Evolutionary conservation across 139 green algal species (phyloP).

Genomic region (Gonium pectorale): DNA sequence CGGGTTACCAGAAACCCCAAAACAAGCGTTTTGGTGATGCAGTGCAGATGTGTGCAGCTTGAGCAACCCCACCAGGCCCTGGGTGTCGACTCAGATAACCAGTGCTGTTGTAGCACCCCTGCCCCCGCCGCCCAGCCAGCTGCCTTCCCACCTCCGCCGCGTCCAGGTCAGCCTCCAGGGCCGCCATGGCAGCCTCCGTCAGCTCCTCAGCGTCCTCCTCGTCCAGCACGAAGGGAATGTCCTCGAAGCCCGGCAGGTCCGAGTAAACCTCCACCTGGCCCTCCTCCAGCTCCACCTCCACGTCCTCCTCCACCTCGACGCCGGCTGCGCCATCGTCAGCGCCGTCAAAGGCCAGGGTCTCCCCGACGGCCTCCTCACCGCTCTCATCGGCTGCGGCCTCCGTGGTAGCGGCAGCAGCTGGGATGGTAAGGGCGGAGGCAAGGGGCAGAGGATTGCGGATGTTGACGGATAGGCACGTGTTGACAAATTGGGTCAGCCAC

Average conservation of each 20-base stretch:
- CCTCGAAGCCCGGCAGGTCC: slow-evolving; percentile 51
- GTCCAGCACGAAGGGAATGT: slow-evolving; percentile 53
- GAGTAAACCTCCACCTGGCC: slow-evolving; percentile 43
- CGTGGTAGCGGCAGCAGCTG: neutral
- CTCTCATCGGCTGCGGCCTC: too few relatives aligned
- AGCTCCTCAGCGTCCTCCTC: slow-evolving; percentile 48
- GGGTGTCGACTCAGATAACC: too few relatives aligned
- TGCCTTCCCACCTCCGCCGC: neutral
- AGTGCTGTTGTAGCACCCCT: too few relatives aligned
- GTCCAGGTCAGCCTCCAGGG: slow-evolving; percentile 31
- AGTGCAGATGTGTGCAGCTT: too few relatives aligned
- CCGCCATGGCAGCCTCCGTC: slow-evolving; percentile 7
- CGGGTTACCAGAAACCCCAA: too few relatives aligned
- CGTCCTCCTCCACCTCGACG: slow-evolving; percentile 25
- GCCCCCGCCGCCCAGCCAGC: too few relatives aligned
- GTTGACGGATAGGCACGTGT: too few relatives aligned
- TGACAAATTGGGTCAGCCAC: too few relatives aligned
- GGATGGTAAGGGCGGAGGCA: too few relatives aligned
- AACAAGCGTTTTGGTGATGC: too few relatives aligned
- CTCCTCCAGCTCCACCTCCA: slow-evolving; percentile 47
- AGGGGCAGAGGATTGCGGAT: too few relatives aligned
- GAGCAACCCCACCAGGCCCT: too few relatives aligned
- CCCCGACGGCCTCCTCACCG: neutral
- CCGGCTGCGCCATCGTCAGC: neutral
- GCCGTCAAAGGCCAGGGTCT: neutral